Evolutionary conservation across 2,329 filamentous ascomycete species (phyloP), one percentile per base, ranked within the genome.

Genomic region (Orbilia brochopaga): DNA sequence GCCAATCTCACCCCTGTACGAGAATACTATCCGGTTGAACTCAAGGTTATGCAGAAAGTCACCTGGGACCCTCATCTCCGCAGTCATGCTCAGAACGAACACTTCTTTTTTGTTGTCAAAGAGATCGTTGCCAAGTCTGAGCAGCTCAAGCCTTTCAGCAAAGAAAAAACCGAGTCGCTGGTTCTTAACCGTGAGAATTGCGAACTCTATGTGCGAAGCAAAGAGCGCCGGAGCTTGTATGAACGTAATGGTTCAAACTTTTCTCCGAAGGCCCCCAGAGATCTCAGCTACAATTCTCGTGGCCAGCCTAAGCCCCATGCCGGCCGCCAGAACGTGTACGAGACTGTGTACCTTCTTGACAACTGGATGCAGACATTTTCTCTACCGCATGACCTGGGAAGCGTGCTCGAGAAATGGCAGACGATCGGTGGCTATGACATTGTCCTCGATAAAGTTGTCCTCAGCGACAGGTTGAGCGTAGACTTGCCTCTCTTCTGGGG

Each of bases 41-140:
- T 78, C 8, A 65, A 75, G 13, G 77, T 78, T 0, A 86, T 86
- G 83, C 82, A 87, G 60, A 78, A 52, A 0, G 79, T 84, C 1
- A 0, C 13, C 0, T 87, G 84, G 85, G 59, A 75, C 0, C 0
- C 64, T 0, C n/a, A 57, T 0, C 75, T 86, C 0, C 78, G 79
- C 0, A 79, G 78, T 3, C 73, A 83, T 0, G 76, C 82, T 0
- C 84, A 86, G 59, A 80, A 85, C 60, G 79, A 79, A 0, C 75
- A 76, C 0, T 84, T 84, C 46, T 77, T 77, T 40, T 70, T 74
- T 1, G 54, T 74, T 4, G 82, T 83, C 0, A 42, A 74, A 3
- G 73, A 62, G 0, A 79, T 85, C 15, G 76, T 83, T 3, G 27
- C 76, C 1, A 77, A 82, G 62, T 77, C 79, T 0, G 63, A 59